These are phyloP conservation scores for Stachybotrys chlorohalonatus DNA, from an alignment of 2,329 filamentous ascomycete genomes.

Conservation along the genomic window DNA sequence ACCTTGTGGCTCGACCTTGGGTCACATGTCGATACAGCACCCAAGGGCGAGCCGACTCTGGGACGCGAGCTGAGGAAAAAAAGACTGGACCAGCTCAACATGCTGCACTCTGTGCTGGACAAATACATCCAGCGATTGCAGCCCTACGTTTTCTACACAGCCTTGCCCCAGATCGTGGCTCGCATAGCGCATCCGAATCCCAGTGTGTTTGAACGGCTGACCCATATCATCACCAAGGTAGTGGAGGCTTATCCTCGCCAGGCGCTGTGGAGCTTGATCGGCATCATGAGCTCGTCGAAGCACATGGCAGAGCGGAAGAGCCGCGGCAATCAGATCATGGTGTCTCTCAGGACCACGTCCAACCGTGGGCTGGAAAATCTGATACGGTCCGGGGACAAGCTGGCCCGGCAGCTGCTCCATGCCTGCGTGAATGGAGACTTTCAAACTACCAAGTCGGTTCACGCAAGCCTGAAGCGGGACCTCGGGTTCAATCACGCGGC, in stretches of 20 bases:
- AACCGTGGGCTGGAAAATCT: slow-evolving; percentile 57
- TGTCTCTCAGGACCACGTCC: slow-evolving; percentile 34
- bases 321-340: slow-evolving; percentile 43
- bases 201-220: slow-evolving; percentile 68
- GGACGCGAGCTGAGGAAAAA: slow-evolving; percentile 42
- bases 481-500: slow-evolving; percentile 77
- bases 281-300: slow-evolving; percentile 67
- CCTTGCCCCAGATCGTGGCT: slow-evolving; percentile 90
- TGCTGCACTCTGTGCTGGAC: slow-evolving; percentile 64
- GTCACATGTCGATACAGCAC: slow-evolving; percentile 57
- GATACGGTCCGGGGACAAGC: slow-evolving; percentile 69
- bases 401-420: slow-evolving; percentile 71
- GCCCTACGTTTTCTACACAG: slow-evolving; percentile 69
- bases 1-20: slow-evolving; percentile 94
- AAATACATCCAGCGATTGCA: slow-evolving; percentile 70
- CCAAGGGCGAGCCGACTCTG: slow-evolving; percentile 43
- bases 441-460: slow-evolving; percentile 55
- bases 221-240: slow-evolving; percentile 77
- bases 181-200: slow-evolving; percentile 80
- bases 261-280: slow-evolving; percentile 82
- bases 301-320: slow-evolving; percentile 56
- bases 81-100: slow-evolving; percentile 56
- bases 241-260: slow-evolving; percentile 82
- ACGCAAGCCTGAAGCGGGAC: slow-evolving; percentile 67
- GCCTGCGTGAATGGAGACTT: slow-evolving; percentile 72